Base-by-base conservation (phyloP, 2,329 filamentous ascomycete genomes). In the Blumeriella jaapii region DNA sequence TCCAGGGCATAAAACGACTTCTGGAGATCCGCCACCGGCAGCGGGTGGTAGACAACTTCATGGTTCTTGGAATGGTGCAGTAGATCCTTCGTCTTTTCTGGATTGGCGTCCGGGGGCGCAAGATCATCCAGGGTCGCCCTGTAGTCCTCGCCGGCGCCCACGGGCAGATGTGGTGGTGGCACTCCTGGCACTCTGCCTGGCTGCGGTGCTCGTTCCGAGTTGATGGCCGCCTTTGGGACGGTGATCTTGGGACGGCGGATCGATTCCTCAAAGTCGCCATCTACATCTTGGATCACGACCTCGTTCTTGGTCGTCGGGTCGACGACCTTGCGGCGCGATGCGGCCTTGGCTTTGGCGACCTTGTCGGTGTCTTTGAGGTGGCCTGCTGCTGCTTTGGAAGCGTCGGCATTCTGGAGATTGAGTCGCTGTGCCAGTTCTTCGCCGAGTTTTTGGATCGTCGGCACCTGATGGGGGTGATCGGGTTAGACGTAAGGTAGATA, bases 291-390 rank as follows among this genome's bases (percentile, higher is more conserved):
- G 29, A 46, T 46, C 0, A 46, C 32, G 3, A 46, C 41, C 17
- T 46, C 41, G 22, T 42, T 46, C 18, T 46, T 46, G 1, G 44
- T 46, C 12, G 44, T 46, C 2, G 44, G 44, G 23, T 46, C 44
- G 20, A 46, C 35, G 1, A 46, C 43, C 31, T 34, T 24, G 36
- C 44, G 30, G 31, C 41, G 33, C 19, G 44, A 46, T 16, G 44
- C 44, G 14, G 44, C 41, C 28, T 46, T 46, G 10, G 44, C 44
- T 23, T 35, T 34, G 8, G 28, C 35, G 17, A 46, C 41, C 29
- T 46, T 46, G 14, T 44, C 44, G 3, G 44, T 39, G 10, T 46
- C 44, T 20, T 37, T 36, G n/a, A n/a, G n/a, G n/a, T n/a, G n/a
- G 28, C 44, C 44, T 6, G 38, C 29, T n/a, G 41, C 41, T 14